These are phyloP conservation scores for Xylaria castorea DNA, from an alignment of 495 filamentous ascomycete species.

Conservation along the genomic window DNA sequence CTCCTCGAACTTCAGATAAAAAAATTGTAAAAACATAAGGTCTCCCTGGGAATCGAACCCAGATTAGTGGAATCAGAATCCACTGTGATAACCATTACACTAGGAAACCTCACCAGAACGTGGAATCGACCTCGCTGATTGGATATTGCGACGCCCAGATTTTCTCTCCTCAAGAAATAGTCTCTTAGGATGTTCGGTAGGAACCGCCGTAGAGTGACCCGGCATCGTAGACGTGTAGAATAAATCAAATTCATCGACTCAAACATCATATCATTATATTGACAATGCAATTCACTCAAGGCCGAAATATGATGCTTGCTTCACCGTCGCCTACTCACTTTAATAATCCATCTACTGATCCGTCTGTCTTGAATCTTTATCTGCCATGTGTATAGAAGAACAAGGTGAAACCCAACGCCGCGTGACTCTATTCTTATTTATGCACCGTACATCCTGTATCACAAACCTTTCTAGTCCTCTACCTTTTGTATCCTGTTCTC, in stretches of 20 bases:
- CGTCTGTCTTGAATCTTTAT: background rate
- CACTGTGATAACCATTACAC: slow-evolving; percentile 35
- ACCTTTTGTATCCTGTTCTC: background rate
- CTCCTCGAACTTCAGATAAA: background rate
- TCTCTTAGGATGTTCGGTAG: too few relatives aligned
- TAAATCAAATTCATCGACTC: background rate
- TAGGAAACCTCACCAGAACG: slow-evolving; percentile 22
- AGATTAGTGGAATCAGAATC: slow-evolving; percentile 34
- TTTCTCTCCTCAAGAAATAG: background rate
- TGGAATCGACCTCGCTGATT: background rate
- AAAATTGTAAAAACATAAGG: background rate
- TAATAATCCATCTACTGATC: background rate
- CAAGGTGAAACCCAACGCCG: background rate
- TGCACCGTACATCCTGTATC: background rate
- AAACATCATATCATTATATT: background rate
- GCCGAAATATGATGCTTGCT: background rate
- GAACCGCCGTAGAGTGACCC: background rate
- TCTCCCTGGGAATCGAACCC: slow-evolving; percentile 35
- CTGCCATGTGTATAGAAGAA: background rate
- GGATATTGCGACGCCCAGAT: background rate
- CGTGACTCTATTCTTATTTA: background rate
- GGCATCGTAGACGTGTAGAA: background rate
- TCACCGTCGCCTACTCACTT: background rate
- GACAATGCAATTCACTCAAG: background rate
- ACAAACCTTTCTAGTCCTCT: background rate